Base-by-base conservation (phyloP, 2,329 filamentous ascomycete species). In the Ophiocordyceps polyrhachis-furcata region DNA sequence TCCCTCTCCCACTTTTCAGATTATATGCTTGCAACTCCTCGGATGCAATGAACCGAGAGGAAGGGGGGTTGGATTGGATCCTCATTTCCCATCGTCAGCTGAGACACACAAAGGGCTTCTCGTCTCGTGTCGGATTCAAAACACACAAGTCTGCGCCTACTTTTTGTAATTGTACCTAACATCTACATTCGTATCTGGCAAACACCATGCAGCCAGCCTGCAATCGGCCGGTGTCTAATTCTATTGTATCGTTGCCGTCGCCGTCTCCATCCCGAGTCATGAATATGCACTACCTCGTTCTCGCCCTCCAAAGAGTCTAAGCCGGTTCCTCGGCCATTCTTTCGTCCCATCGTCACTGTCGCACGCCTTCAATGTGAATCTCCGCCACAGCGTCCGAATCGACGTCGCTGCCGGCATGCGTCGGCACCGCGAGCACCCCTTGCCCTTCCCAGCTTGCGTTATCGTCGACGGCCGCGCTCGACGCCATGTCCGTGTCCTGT, bases 311-410 rank as follows among this genome's bases (percentile, higher is more conserved):
- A 17, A 32, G 3, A 14, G 31, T 32, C 12, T 32, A 32, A 32
- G 17, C 17, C 17, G 17, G 5, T 8, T 8, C 8, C 25, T 3
- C 35, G 35, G 5, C 35, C 35, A 3, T n/a, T 20, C 35, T 8
- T 20, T n/a, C 12, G 5, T 28, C 25, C 2, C 17, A 15, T 17
- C 29, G 37, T 48, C 52, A 58, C 41, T 54, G 50, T 43, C 46
- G 48, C 43, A 50, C 61, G 42, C 65, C 65, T 38, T 67, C 66
- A 19, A 71, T 52, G 48, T 69, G 67, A 41, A 71, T 72, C 53
- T 73, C 69, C 8, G 68, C 57, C 7, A 69, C 68, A 38, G 68
- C 66, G 29, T 67, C 66, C 13, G 64, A 68, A 43, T 56, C 57
- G 25, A 52, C 53, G 23, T 65, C 63, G 21, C 54, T 58, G 15